These are phyloP conservation scores for Trichomonascaceae sp. DNA, from an alignment of 1,139 yeast species.

Conservation along the genomic window DNA sequence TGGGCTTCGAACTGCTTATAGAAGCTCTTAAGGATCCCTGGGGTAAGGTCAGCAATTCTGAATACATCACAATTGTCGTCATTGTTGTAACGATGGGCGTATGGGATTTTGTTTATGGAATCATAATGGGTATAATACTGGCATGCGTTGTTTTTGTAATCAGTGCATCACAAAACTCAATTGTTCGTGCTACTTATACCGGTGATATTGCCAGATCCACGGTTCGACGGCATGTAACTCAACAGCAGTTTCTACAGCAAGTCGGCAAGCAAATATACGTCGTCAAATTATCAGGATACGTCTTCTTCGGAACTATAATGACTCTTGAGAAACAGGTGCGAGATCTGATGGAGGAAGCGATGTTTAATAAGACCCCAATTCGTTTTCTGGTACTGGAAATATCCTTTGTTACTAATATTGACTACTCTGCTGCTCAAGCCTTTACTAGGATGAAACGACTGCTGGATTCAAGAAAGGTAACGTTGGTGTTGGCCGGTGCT, in stretches of 20 bases:
- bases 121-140: constrained; percentile 78
- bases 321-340: constrained; percentile 77
- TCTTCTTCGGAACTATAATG: constrained; percentile 93
- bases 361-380: constrained; percentile 45
- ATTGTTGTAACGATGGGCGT: constrained; percentile 93
- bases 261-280: constrained; percentile 91
- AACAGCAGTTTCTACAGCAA: constrained; percentile 73
- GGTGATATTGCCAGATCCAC: constrained; percentile 90
- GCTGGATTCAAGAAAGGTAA: constrained; percentile 62
- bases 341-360: constrained; percentile 50
- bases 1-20: constrained; percentile 83
- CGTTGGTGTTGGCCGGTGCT: constrained; percentile 73
- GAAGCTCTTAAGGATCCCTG: constrained; percentile 84
- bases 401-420: constrained; percentile 75
- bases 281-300: constrained; percentile 76
- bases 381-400: constrained; percentile 80
- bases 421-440: constrained; percentile 95
- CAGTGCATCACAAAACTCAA: constrained; percentile 81
- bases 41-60: constrained; percentile 69
- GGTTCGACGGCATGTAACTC: constrained; percentile 85
- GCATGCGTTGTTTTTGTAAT: constrained; percentile 91
- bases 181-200: constrained; percentile 74
- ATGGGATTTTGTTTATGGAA: constrained; percentile 91
- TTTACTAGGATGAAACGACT: constrained; percentile 80
- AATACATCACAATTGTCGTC: constrained; percentile 73